Conservation (phyloP, 768 basidiomycete genomes). For the Auricularia cornea region DNA sequence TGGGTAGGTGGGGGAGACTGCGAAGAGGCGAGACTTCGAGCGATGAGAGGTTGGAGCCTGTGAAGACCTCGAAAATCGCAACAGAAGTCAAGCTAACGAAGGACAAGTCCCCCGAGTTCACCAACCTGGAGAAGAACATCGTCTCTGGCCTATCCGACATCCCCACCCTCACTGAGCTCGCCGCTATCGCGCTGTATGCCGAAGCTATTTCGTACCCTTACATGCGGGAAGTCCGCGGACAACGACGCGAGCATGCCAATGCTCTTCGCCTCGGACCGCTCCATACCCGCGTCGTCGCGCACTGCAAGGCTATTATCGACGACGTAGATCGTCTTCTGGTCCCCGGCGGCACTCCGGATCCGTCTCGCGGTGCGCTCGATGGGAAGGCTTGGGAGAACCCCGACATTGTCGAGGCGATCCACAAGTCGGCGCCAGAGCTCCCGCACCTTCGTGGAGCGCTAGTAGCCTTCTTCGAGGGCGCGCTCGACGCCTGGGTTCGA, state of each 20-base stretch:
- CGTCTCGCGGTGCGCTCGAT: conserved; percentile 10
- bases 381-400: conserved; percentile 9
- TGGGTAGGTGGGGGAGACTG: too few relatives aligned
- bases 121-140: conserved; percentile 22
- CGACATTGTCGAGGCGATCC: conserved; percentile 9
- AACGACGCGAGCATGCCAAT: conserved; percentile 12
- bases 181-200: conserved; percentile 16
- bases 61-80: too few relatives aligned
- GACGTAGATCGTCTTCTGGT: conserved; percentile 16
- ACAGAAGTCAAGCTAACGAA: conserved; percentile 15
- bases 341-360: background rate
- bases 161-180: conserved; percentile 16
- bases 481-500: conserved; percentile 13
- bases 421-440: background rate
- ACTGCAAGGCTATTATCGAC: conserved; percentile 12
- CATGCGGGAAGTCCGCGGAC: conserved; percentile 13
- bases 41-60: too few relatives aligned
- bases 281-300: conserved; percentile 11
- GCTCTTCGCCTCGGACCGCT: conserved; percentile 17
- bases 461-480: conserved; percentile 16
- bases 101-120: conserved; percentile 11
- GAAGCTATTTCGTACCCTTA: conserved; percentile 19
- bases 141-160: conserved; percentile 13
- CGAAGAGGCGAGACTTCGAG: too few relatives aligned
- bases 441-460: conserved; percentile 2